A percentile compares a stretch with the other conserved stretches of the same genome.
These are phyloP conservation scores for Gracilaria domingensis DNA, from an alignment of 23 red algal genomes.

Conservation along the genomic window DNA sequence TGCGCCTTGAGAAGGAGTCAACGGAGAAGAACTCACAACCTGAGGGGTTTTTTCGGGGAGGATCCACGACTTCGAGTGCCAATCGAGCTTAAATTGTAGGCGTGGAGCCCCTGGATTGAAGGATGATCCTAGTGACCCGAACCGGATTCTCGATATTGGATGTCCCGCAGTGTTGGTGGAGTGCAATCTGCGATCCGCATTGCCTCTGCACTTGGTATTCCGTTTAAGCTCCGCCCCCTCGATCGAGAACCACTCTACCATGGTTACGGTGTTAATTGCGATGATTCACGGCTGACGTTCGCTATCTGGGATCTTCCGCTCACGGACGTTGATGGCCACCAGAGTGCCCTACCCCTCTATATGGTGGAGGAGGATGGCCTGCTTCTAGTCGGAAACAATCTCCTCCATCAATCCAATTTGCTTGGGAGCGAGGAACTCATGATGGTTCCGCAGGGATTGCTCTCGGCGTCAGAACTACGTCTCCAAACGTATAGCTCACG, in stretches of 20 bases:
- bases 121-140: neutral
- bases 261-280: constrained; percentile 33
- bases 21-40: neutral
- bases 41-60: constrained; percentile 7
- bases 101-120: neutral
- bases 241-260: constrained; percentile 21
- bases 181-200: neutral
- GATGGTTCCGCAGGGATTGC: neutral
- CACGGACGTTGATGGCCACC: neutral
- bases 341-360: constrained; percentile 26
- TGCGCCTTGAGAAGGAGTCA: neutral
- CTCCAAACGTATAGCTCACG: constrained; percentile 26
- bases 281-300: constrained; percentile 6
- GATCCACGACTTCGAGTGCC: neutral
- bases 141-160: neutral
- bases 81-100: neutral
- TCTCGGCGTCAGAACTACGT: neutral
- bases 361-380: constrained; percentile 20
- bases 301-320: constrained; percentile 28
- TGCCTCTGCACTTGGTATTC: neutral
- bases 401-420: constrained; percentile 25
- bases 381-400: constrained; percentile 21
- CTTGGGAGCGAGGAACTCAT: constrained; percentile 1
- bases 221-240: constrained; percentile 16
- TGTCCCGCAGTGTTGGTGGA: neutral